Evolutionary conservation across 2,329 filamentous ascomycete species (phyloP), one percentile per base, ranked within the genome.

Genomic region (Botrytis fragariae): DNA sequence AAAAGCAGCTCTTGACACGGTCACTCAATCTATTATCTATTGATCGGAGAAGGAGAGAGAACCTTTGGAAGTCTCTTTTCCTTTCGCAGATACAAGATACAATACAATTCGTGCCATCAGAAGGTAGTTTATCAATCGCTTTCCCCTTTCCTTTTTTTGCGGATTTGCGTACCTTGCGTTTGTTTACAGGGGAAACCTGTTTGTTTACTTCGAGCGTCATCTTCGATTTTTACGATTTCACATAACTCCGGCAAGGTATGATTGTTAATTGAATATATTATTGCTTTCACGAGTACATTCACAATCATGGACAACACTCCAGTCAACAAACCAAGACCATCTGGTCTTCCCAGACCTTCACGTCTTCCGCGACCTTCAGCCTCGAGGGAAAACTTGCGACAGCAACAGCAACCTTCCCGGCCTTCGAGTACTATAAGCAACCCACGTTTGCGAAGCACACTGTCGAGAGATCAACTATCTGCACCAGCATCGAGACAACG

Each of bases 311-410:
- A 81, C 69, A 78, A 76, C 54, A 75, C 77, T 60, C 72, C 77
- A 25, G 44, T 29, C 57, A 76, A 74, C 44, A 74, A 63, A 16
- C 65, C 75, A 42, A 76, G 74, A 51, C 78, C 78, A 29, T 79
- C 77, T 67, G 78, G 75, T 20, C 83, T 89, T 69, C 87, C 87
- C 74, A 84, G 87, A 62, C 83, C 84, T 61, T 89, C 87, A 35
- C 84, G 85, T 76, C 82, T 89, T 64, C 87, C 87, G 72, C 84
- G 84, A 69, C 81, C 85, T 25, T 83, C 85, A 68, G 84, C 81
- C 12, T 87, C 86, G 14, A 82, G 82, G 77, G 86, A 87, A 51
- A 84, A 83, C 74, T 79, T 86, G 42, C 82, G 83, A 79, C 82
- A 74, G 80, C 63, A 48, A 35, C 83, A 82, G 57, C 74, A 74